Conservation (phyloP, 495 filamentous ascomycete species). For the Aspergillus bridgeri region DNA sequence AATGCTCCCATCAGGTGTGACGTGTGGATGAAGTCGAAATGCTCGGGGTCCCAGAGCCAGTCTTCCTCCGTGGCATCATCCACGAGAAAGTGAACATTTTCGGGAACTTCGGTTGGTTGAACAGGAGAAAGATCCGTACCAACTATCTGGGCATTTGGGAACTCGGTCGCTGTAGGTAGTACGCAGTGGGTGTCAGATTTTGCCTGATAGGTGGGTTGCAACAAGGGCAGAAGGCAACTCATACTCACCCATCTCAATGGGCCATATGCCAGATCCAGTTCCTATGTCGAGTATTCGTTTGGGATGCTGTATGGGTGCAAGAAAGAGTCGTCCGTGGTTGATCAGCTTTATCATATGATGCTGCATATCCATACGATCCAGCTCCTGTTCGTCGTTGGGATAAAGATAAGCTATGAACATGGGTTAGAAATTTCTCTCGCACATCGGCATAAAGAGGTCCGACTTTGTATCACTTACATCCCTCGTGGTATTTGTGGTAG, state of each 20-base stretch:
- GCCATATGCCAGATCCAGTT: constrained; percentile 70
- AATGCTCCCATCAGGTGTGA: constrained; percentile 43
- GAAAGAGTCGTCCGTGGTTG: constrained; percentile 50
- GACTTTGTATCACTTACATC: constrained; percentile 35
- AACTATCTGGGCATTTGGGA: constrained; percentile 53
- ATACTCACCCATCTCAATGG: constrained; percentile 57
- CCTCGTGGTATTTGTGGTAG: constrained; percentile 57
- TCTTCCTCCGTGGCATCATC: constrained; percentile 51
- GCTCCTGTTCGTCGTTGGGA: constrained; percentile 55
- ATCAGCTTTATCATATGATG: constrained; percentile 56
- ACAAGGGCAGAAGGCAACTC: constrained; percentile 10
- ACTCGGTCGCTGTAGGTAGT: constrained; percentile 38
- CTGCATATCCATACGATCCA: constrained; percentile 57
- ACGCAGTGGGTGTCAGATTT: not conserved
- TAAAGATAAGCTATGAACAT: constrained; percentile 46
- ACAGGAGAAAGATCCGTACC: constrained; percentile 64
- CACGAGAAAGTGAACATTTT: constrained; percentile 59
- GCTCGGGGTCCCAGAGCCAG: constrained; percentile 44
- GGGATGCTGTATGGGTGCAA: constrained; percentile 57
- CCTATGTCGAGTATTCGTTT: constrained; percentile 63
- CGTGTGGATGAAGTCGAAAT: constrained; percentile 49
- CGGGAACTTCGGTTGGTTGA: constrained; percentile 54
- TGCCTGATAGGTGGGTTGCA: not conserved
- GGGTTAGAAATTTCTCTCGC: constrained; percentile 6
- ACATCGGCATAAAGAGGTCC: not conserved